These are phyloP conservation scores for Styphnolobium japonicum DNA, from an alignment of 306 rosid genomes.

Conservation along the genomic window DNA sequence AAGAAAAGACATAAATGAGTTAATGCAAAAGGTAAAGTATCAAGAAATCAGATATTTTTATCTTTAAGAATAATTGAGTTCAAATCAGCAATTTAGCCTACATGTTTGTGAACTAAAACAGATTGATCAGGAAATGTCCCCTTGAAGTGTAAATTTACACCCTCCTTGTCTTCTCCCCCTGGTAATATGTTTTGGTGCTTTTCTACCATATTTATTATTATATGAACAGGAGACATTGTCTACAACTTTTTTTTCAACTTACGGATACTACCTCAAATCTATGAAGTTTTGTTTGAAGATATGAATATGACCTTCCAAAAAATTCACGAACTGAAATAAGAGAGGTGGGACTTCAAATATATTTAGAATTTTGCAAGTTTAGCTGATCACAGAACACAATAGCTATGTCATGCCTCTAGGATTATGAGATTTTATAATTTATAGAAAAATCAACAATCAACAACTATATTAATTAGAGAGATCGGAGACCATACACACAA, in stretches of 20 bases:
- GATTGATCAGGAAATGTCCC: neutral
- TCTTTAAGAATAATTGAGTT: neutral
- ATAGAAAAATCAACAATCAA: neutral
- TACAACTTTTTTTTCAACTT: neutral
- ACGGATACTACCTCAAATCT: neutral
- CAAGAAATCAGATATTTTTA: neutral
- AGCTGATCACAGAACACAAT: neutral
- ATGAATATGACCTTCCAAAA: conserved; percentile 16
- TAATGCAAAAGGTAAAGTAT: neutral
- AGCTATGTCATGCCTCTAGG: neutral
- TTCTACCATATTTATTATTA: neutral
- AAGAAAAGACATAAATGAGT: neutral
- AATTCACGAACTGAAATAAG: neutral
- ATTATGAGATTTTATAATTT: neutral
- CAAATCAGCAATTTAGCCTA: neutral
- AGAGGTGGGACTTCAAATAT: neutral
- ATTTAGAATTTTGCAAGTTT: neutral
- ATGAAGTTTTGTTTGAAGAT: neutral
- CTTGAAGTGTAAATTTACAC: neutral
- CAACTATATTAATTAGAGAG: neutral
- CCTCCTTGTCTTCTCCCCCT: neutral
- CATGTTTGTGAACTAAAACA: neutral
- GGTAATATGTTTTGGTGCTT: neutral
- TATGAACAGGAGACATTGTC: neutral
- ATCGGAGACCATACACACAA: neutral